phyloP scores from a whole-genome alignment of 805 yeast genomes.

The Candida khao-thaluensis region DNA sequence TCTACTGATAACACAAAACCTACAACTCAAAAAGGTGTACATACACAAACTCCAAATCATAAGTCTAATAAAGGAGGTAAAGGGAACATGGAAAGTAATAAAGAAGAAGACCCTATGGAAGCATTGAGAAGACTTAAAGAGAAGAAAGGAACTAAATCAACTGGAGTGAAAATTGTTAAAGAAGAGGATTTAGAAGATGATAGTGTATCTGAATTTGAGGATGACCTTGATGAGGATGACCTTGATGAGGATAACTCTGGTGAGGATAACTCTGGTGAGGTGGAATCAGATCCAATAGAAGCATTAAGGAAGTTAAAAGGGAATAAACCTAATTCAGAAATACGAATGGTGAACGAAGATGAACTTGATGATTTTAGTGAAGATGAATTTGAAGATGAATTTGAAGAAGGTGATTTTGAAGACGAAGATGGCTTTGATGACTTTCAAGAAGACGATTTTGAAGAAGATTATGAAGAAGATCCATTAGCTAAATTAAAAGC shows the following conservation, averaged over 20 bases:
- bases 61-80: too few relatives aligned
- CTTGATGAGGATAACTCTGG: slow-evolving; percentile 7
- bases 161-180: slow-evolving; percentile 26
- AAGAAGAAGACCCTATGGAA: slow-evolving; percentile 24
- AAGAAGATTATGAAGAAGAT: slow-evolving; percentile 24
- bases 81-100: background rate
- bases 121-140: slow-evolving; percentile 15
- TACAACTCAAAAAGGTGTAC: background rate
- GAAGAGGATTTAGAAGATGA: slow-evolving; percentile 32
- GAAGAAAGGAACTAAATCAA: slow-evolving; percentile 7
- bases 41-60: too few relatives aligned
- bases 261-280: too few relatives aligned
- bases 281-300: slow-evolving; percentile 24
- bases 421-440: too few relatives aligned
- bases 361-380: slow-evolving; percentile 21
- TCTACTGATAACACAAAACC: too few relatives aligned
- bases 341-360: slow-evolving; percentile 31
- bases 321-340: slow-evolving; percentile 10
- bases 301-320: slow-evolving; percentile 18
- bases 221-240: slow-evolving; percentile 9
- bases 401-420: slow-evolving; percentile 12
- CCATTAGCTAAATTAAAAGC: slow-evolving; percentile 21
- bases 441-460: too few relatives aligned
- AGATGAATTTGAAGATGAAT: slow-evolving; percentile 14
- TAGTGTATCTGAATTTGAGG: slow-evolving; percentile 2